Percentiles rank a stretch among this genome's conserved stretches.
Conservation (phyloP, 2,329 filamentous ascomycete species). For the Colletotrichum lupini region DNA sequence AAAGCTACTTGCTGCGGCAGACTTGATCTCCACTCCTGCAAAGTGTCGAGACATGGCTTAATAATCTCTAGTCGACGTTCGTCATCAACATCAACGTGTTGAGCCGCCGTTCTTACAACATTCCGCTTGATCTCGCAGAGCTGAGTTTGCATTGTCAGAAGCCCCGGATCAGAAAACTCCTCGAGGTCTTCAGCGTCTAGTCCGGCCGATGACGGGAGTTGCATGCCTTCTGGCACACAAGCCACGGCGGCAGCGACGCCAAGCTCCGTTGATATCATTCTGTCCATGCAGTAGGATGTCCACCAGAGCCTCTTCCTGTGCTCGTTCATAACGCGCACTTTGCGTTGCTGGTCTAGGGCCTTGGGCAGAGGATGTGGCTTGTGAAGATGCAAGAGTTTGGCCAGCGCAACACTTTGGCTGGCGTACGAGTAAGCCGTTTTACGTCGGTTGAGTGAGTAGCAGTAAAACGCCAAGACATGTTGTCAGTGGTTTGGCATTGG, state of each 20-base stretch:
- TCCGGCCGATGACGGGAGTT: background rate
- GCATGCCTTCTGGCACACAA: constrained; percentile 9
- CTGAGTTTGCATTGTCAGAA: constrained; percentile 11
- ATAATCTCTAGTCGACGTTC: background rate
- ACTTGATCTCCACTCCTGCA: constrained; percentile 18
- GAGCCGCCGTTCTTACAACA: constrained; percentile 22
- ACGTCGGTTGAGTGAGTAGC: constrained; percentile 33
- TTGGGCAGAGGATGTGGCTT: background rate
- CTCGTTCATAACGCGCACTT: constrained; percentile 8
- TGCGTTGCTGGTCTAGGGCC: background rate
- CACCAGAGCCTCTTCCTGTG: constrained; percentile 33
- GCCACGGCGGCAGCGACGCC: constrained; percentile 19
- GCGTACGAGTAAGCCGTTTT: constrained; percentile 34
- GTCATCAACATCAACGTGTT: constrained; percentile 6
- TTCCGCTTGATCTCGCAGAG: constrained; percentile 30
- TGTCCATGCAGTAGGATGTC: constrained; percentile 35
- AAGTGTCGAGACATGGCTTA: constrained; percentile 16
- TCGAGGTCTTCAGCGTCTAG: background rate
- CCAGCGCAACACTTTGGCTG: constrained; percentile 29
- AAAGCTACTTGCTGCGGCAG: constrained; percentile 16
- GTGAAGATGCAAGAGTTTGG: constrained; percentile 26
- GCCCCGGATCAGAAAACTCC: constrained; percentile 28
- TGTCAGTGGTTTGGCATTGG: too few relatives aligned
- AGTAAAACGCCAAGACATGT: constrained; percentile 29
- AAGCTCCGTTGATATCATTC: constrained; percentile 29